Evolutionary conservation across 139 green algal species (phyloP), one percentile per base, ranked within the genome.

Genomic region (Astrephomene gubernaculifera): DNA sequence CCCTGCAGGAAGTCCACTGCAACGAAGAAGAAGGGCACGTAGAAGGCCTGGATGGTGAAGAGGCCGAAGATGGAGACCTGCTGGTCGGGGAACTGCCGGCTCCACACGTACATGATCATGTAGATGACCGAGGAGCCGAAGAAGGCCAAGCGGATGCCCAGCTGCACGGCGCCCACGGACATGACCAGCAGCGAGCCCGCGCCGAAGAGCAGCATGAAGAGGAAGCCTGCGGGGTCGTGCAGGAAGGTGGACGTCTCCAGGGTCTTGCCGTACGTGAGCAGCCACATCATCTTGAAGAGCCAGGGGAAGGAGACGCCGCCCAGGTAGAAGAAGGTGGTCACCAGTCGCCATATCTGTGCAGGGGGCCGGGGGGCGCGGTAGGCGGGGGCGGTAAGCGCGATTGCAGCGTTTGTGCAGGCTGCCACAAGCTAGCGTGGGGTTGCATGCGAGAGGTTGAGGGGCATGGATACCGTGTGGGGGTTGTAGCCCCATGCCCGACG

Each of bases 41-140:
- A 94, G 86, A 95, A 96, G 22, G 90, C 85, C 79, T 93, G 84
- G 35, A 95, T 45, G 39, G 84, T 85, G 65, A 96, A 82, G 41
- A 97, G 65, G 38, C 94, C 93, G 39, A 90, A 89, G 31, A 97
- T 82, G 68, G 75, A 92, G 49, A 94, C 89, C 33, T 53, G 44
- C 87, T 91, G 75, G 0, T 90, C 86, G 3, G 93, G 78, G 79
- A 91, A 94, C 74, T 94, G 88, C 0, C 90, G 76, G 68, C 76
- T 90, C 92, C 94, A 96, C 31, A 96, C 67, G 73, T 95, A 95
- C 4, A 96, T 38, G 36, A 93, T 38, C 71, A 88, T 89, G 81
- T 92, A 91, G 49, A 96, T 87, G 7, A 96, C 43, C 0, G 90
- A 60, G 8, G 54, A 43, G 44, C 76, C 87, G 57, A 45, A 63